phyloP scores from a whole-genome alignment of 2,329 filamentous ascomycete species.

The Monosporascus sp. region DNA sequence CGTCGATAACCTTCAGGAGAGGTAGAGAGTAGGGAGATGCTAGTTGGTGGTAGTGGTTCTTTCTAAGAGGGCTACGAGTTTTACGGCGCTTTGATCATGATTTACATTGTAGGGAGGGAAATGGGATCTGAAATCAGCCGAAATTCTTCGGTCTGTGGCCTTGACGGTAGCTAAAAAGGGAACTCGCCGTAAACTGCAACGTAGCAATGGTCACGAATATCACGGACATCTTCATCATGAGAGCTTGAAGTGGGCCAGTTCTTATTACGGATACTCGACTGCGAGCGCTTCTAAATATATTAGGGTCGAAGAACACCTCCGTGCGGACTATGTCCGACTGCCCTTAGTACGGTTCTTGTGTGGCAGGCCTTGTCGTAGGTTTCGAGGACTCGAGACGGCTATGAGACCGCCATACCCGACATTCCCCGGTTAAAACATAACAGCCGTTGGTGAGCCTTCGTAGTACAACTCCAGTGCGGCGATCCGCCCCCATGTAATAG shows the following conservation, averaged over 20 bases:
- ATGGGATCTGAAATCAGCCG: not conserved
- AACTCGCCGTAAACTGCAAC: not conserved
- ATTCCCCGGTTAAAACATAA: too few species aligned
- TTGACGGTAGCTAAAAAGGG: not conserved
- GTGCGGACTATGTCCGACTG: too few species aligned
- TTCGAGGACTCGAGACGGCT: too few species aligned
- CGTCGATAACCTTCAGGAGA: not conserved
- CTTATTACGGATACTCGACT: not conserved
- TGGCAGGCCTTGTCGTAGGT: too few species aligned
- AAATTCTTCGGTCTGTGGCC: not conserved
- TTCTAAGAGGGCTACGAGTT: not conserved
- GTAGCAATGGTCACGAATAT: not conserved
- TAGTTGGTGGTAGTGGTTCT: not conserved
- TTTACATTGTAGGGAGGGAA: slow-evolving; percentile 1
- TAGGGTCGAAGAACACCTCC: too few species aligned
- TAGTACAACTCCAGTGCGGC: too few species aligned
- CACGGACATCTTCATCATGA: not conserved
- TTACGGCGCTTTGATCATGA: not conserved
- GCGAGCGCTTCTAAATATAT: too few species aligned
- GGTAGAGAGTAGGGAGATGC: not conserved
- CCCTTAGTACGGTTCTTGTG: too few species aligned
- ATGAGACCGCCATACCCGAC: too few species aligned
- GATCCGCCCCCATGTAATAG: too few species aligned
- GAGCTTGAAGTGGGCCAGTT: not conserved
- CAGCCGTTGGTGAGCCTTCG: too few species aligned